Base-by-base conservation (phyloP, 2,329 filamentous ascomycete species). In the Paecilomyces variotii region DNA sequence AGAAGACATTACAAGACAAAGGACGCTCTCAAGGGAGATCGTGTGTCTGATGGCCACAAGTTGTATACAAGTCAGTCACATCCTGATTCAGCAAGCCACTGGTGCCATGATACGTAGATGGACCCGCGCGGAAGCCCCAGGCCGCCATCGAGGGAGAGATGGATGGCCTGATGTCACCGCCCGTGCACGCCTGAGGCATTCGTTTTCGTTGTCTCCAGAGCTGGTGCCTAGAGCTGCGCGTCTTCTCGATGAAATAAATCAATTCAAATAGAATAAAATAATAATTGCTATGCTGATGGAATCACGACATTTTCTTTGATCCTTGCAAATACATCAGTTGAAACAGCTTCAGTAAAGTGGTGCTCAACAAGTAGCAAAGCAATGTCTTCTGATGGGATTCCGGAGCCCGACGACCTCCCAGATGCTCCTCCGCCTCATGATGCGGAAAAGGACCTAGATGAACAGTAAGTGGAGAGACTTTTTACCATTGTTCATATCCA, bases 401-500 rank as follows among this genome's bases (percentile, higher is more conserved):
- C 50, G 14, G 57, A 54, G 26, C 39, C 35, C 9, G 52, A 55
- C 28, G 54, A 57, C 6, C 54, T 62, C n/a, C 55, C 58, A 1
- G 62, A 61, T 55, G 57, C 35, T 9, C 53, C 35, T 11, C 53
- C 45, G 12, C 56, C 50, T 24, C 30, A 51, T 19, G 57, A 62
- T 62, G 75, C 69, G 10, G 72, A 78, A 60, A 72, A 77, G 62
- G 77, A 80, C 57, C 72, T 84, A 24, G 75, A 83, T 62, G 74
- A 78, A 56, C 83, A 83, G 71, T 80, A 63, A 59, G 65, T 50
- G 58, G 14, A 7, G n/a, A 45, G 32, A 34, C 2, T 10, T 34
- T 1, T 19, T n/a, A 9, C 30, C 7, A 45, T 19, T 6, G 19
- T 45, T 45, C 35, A 26, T 24, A 27, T n/a, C 30, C 12, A 19